phyloP scores from a whole-genome alignment of 2,329 filamentous ascomycete species.

The Diaporthe helianthi region DNA sequence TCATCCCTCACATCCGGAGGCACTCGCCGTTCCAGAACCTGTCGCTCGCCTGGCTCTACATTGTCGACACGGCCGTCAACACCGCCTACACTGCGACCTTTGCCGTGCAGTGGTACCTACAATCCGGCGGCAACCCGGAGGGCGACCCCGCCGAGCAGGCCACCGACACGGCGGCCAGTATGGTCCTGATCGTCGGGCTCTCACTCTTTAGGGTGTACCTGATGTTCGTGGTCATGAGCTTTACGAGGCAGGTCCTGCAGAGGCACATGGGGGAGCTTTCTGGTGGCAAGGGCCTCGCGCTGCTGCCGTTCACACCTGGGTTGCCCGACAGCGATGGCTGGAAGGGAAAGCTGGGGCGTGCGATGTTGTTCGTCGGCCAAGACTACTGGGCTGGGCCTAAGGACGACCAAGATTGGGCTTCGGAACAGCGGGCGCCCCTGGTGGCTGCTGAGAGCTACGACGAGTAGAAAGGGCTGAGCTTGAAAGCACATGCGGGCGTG shows the following conservation, averaged over 20 bases:
- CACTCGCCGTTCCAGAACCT: conserved; percentile 82
- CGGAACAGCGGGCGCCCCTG: conserved; percentile 52
- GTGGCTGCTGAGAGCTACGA: background rate
- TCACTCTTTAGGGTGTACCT: conserved; percentile 85
- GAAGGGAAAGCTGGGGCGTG: conserved; percentile 78
- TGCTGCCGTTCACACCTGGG: conserved; percentile 69
- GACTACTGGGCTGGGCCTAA: conserved; percentile 78
- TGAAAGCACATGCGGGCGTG: background rate
- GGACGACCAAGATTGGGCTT: conserved; percentile 71
- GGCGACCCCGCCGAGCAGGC: conserved; percentile 41
- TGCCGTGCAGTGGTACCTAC: conserved; percentile 84
- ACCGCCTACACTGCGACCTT: conserved; percentile 83
- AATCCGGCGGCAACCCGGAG: conserved; percentile 45
- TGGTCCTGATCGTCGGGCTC: conserved; percentile 76
- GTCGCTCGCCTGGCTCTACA: conserved; percentile 83
- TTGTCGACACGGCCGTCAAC: conserved; percentile 83
- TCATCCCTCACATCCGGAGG: conserved; percentile 81
- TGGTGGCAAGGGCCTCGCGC: conserved; percentile 35
- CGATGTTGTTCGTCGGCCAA: conserved; percentile 76
- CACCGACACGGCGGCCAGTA: conserved; percentile 74
- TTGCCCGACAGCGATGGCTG: conserved; percentile 80
- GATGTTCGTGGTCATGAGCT: conserved; percentile 81
- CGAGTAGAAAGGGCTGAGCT: background rate
- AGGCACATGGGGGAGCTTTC: conserved; percentile 63
- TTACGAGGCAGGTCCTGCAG: conserved; percentile 78